Evolutionary conservation across 768 basidiomycete genomes (phyloP).

Genomic region (Kwoniella dendrophila): DNA sequence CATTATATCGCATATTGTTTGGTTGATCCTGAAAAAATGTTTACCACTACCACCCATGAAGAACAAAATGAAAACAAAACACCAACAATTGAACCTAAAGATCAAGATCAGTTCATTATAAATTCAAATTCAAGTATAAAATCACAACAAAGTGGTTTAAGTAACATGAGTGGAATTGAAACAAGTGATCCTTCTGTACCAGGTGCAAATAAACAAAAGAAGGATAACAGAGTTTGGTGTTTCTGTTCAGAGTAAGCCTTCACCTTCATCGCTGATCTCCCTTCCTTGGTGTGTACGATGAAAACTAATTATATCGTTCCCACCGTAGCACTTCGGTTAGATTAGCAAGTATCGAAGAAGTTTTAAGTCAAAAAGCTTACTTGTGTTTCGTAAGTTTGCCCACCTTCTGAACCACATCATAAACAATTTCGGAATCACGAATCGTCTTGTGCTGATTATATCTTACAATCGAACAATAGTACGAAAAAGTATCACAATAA

Average conservation of each 20-base stretch:
- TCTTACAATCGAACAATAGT: no score
- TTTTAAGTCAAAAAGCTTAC: slow-evolving; percentile 87
- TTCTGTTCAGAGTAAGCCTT: slow-evolving; percentile 74
- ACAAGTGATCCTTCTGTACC: background rate
- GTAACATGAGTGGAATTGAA: background rate
- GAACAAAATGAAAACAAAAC: slow-evolving; percentile 3
- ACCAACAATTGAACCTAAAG: slow-evolving; percentile 10
- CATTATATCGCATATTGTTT: slow-evolving; percentile 80
- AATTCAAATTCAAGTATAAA: slow-evolving; percentile 5
- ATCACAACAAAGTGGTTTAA: slow-evolving; percentile 4
- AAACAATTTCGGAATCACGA: background rate
- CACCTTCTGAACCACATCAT: background rate
- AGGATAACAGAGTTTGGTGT: slow-evolving; percentile 71
- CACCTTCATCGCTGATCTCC: background rate
- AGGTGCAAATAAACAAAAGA: background rate
- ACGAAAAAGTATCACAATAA: slow-evolving; percentile 1
- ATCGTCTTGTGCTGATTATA: background rate
- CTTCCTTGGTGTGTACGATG: background rate
- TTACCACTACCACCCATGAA: slow-evolving; percentile 16
- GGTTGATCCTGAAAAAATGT: slow-evolving; percentile 51
- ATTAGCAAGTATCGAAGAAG: slow-evolving; percentile 78
- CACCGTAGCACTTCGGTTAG: slow-evolving; percentile 70
- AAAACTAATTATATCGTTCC: background rate
- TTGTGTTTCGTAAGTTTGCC: slow-evolving; percentile 67
- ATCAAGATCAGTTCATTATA: slow-evolving; percentile 5